phyloP scores from a whole-genome alignment of 495 filamentous ascomycete genomes.

The Trichoderma virens region DNA sequence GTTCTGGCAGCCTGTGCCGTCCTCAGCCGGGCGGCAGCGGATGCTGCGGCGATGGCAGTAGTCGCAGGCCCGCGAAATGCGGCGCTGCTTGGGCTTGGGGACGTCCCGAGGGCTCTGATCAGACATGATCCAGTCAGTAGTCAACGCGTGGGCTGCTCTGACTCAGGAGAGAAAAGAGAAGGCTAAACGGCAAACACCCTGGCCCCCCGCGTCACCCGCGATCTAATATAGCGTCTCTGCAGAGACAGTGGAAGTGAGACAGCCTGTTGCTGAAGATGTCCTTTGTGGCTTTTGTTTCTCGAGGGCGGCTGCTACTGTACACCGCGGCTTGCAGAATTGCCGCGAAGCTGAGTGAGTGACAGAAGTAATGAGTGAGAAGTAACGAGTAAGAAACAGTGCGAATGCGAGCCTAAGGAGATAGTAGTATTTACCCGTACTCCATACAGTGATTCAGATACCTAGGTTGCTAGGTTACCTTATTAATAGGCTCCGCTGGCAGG shows the following conservation, averaged over 20 bases:
- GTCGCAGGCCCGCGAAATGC: conserved; percentile 14
- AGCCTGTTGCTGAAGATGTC: not conserved
- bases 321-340: not conserved
- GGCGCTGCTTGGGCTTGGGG: conserved; percentile 9
- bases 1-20: conserved; percentile 22
- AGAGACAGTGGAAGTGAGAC: not conserved
- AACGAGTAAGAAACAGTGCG: no score
- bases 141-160: not conserved
- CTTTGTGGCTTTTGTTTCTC: not conserved
- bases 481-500: no score
- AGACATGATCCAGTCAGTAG: not conserved
- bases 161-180: not conserved
- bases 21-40: conserved; percentile 24
- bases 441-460: no score
- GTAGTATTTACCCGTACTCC: no score
- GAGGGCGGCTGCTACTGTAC: not conserved
- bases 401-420: no score
- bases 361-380: no score
- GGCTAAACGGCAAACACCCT: conserved; percentile 6
- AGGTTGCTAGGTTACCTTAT: no score
- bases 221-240: conserved; percentile 3
- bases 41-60: conserved; percentile 28
- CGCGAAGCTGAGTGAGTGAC: not conserved
- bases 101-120: not conserved
- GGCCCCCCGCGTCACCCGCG: not conserved